phyloP scores from a whole-genome alignment of 1,284 basidiomycete species.

The Rhodotorula sp. region DNA sequence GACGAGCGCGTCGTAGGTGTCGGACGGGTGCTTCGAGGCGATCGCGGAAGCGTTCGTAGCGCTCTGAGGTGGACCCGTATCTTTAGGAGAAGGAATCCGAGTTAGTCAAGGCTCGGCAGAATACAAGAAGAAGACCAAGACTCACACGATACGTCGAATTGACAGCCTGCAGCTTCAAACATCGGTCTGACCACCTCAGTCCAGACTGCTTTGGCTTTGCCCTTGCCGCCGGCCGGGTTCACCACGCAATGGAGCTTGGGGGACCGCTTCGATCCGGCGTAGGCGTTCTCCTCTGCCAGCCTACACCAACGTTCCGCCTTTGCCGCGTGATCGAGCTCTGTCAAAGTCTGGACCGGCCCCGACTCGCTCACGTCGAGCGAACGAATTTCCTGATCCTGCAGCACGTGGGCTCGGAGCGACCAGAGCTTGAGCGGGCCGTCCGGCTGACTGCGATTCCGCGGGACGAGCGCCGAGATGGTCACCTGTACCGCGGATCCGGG shows the following conservation, averaged over 20 bases:
- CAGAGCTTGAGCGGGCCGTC: neutral
- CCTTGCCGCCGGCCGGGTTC: constrained; percentile 85
- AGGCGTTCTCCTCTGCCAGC: constrained; percentile 8
- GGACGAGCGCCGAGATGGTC: constrained; percentile 14
- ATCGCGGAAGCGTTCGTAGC: constrained; percentile 65
- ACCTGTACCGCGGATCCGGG: neutral
- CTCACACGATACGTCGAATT: constrained; percentile 63
- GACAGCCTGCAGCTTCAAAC: constrained; percentile 70
- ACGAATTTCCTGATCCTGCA: neutral
- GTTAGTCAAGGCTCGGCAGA: neutral
- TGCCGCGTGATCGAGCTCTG: neutral
- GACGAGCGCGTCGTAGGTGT: constrained; percentile 71
- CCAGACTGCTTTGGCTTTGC: constrained; percentile 65
- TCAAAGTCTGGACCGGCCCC: neutral
- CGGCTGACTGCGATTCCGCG: neutral
- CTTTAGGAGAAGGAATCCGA: constrained; percentile 51
- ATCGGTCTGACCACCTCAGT: constrained; percentile 72
- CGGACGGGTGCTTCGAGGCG: constrained; percentile 60
- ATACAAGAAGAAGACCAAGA: constrained; percentile 38
- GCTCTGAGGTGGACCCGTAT: constrained; percentile 65
- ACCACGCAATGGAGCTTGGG: constrained; percentile 60
- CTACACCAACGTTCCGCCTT: constrained; percentile 15
- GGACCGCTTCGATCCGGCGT: constrained; percentile 13
- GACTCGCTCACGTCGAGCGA: neutral
- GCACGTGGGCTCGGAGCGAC: neutral